Evolutionary conservation across 768 basidiomycete species (phyloP), one percentile per base, ranked within the genome.

Genomic region (Sistotremastrum niveocremeum): DNA sequence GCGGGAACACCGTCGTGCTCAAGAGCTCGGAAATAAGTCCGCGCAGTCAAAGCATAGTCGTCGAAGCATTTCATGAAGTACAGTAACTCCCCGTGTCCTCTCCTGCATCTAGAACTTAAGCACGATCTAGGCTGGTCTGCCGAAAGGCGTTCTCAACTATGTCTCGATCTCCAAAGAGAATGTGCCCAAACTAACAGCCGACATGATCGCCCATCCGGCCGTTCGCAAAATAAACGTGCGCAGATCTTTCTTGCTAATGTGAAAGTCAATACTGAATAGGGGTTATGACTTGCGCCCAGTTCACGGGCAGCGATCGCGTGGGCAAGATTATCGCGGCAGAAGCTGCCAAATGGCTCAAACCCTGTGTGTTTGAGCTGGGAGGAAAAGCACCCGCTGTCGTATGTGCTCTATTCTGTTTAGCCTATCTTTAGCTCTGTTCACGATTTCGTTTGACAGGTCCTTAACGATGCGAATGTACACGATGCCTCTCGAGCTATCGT

Each of bases 111-210:
- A 30, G 9, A 20, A 39, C 10, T 20, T 20, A 20, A 20, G 1
- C 29, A 2, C 5, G 6, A 7, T n/a, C n/a, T 28, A 70, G 56
- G 79, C 79, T 0, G 79, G 80, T 1, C 57, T 84, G 1, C 80
- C 80, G 4, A 57, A 62, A 10, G 78, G 77, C 5, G 77, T 77
- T 5, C 52, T 81, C 5, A 78, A 81, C 51, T 71, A 69, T 52
- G 52, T 81, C 10, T 67, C 71, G 5, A 67, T 70, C 49, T 67
- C 71, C 4, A 55, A 60, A 10, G 65, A 71, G 37, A 62, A 58
- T 39, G 63, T 71, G 0, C 73, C 76, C 2, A 51, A 55, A 1
- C 54, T 71, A 34, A 69, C 69, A 0, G 62, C 72, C 0, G 65
- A 74, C 54, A 66, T 78, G 20, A 78, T 81, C 46, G 73, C 66